These are phyloP conservation scores for Russula ochroleuca DNA, from an alignment of 768 basidiomycete species.

Conservation along the genomic window DNA sequence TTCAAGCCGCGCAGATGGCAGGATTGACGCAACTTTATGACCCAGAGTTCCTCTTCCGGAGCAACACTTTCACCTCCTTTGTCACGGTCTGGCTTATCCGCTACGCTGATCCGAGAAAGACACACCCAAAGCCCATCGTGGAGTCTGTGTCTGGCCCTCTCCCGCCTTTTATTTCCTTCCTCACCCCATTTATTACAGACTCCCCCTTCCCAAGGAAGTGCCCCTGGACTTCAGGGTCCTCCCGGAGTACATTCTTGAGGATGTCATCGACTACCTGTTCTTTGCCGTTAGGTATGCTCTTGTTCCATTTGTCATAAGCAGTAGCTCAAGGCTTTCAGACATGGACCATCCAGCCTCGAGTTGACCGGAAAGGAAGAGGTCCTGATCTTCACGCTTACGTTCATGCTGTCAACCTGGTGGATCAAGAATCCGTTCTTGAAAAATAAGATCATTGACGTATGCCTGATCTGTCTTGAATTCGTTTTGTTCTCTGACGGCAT, in stretches of 20 bases:
- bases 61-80: slow-evolving; percentile 82
- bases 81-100: slow-evolving; percentile 92
- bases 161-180: neutral
- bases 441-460: slow-evolving; percentile 89
- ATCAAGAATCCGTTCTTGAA: slow-evolving; percentile 99
- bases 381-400: slow-evolving; percentile 82
- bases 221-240: slow-evolving; percentile 81
- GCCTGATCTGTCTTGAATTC: slow-evolving; percentile 25
- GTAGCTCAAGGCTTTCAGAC: slow-evolving; percentile 35
- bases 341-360: slow-evolving; percentile 76
- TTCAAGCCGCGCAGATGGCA: slow-evolving; percentile 69
- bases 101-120: slow-evolving; percentile 74
- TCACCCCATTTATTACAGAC: slow-evolving; percentile 40
- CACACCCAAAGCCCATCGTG: slow-evolving; percentile 65
- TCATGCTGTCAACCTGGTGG: slow-evolving; percentile 91
- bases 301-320: neutral
- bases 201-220: slow-evolving; percentile 82
- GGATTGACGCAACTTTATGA: slow-evolving; percentile 85
- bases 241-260: slow-evolving; percentile 93
- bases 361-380: slow-evolving; percentile 82
- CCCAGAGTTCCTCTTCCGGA: slow-evolving; percentile 74
- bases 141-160: slow-evolving; percentile 46
- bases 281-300: slow-evolving; percentile 71
- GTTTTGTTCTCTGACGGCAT: slow-evolving; percentile 5
- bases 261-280: slow-evolving; percentile 83